Conservation (phyloP, 768 basidiomycete species). For the Rhodotorula graminis region DNA sequence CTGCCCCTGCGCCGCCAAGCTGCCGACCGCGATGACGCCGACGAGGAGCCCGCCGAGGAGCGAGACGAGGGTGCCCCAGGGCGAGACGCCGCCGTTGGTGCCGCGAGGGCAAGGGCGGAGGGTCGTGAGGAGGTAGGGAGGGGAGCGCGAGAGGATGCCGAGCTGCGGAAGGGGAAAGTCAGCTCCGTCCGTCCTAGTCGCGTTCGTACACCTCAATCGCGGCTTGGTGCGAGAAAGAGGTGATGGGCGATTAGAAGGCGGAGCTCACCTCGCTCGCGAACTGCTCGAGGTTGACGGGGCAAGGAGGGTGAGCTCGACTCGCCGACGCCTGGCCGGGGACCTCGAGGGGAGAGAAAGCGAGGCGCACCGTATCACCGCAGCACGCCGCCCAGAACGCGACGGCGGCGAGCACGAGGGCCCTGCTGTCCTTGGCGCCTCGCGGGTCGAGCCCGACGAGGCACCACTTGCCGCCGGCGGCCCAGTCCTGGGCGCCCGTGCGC, state of each 20-base stretch:
- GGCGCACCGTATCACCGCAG: slow-evolving; percentile 31
- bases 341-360: not conserved
- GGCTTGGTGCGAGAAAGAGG: not conserved
- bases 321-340: no score
- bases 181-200: no score
- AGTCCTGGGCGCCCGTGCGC: not conserved
- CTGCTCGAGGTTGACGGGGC: not conserved
- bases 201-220: no score
- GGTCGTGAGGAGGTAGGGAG: slow-evolving; percentile 71
- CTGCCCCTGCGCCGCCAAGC: slow-evolving; percentile 61
- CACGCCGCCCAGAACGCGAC: slow-evolving; percentile 38
- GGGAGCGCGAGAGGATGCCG: slow-evolving; percentile 69
- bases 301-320: not conserved
- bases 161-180: slow-evolving; percentile 47
- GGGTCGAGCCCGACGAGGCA: slow-evolving; percentile 7
- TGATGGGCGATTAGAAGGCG: no score
- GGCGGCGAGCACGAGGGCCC: slow-evolving; percentile 13
- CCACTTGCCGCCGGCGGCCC: slow-evolving; percentile 7
- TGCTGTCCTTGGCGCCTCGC: slow-evolving; percentile 3
- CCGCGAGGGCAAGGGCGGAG: slow-evolving; percentile 71
- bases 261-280: slow-evolving; percentile 65
- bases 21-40: slow-evolving; percentile 59
- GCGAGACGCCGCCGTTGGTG: slow-evolving; percentile 81
- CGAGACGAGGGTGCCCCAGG: slow-evolving; percentile 69
- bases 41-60: slow-evolving; percentile 67